These are phyloP conservation scores for Pestalotiopsis fici DNA, from an alignment of 2,329 filamentous ascomycete genomes.

Conservation along the genomic window DNA sequence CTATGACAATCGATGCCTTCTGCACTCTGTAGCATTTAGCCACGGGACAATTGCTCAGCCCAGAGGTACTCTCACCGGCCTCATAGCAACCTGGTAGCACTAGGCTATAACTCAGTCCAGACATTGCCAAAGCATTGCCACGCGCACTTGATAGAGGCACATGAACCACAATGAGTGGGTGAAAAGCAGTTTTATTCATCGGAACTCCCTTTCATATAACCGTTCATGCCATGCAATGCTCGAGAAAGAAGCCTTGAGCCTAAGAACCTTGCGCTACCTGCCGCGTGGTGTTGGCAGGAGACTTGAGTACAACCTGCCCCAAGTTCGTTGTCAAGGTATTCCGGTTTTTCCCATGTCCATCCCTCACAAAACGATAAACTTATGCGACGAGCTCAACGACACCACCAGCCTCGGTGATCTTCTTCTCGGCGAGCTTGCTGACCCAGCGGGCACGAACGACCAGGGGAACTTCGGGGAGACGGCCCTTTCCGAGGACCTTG, in stretches of 20 bases:
- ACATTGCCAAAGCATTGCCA: neutral
- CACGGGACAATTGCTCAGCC: too few relatives aligned
- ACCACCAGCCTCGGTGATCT: slow-evolving; percentile 98
- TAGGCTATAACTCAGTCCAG: neutral
- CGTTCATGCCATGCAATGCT: slow-evolving; percentile 28
- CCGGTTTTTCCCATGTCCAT: slow-evolving; percentile 14
- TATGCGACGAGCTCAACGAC: slow-evolving; percentile 95
- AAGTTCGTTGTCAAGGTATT: slow-evolving; percentile 24
- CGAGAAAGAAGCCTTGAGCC: slow-evolving; percentile 21
- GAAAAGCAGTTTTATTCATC: slow-evolving; percentile 29
- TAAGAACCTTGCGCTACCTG: slow-evolving; percentile 20
- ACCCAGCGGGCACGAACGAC: slow-evolving; percentile 96
- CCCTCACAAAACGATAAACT: slow-evolving; percentile 23
- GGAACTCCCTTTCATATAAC: slow-evolving; percentile 28
- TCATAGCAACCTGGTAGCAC: neutral
- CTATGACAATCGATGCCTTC: too few relatives aligned
- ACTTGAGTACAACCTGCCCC: slow-evolving; percentile 22
- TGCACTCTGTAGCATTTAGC: too few relatives aligned
- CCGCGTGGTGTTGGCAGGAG: slow-evolving; percentile 17
- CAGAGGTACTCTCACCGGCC: neutral
- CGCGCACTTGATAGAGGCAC: neutral
- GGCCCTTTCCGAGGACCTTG: slow-evolving; percentile 98
- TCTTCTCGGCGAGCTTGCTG: slow-evolving; percentile 94
- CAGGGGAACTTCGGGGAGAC: slow-evolving; percentile 87
- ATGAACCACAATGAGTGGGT: slow-evolving; percentile 9